Evolutionary conservation across 345 rosid genomes (phyloP).

Genomic region (Stellera chamaejasme): DNA sequence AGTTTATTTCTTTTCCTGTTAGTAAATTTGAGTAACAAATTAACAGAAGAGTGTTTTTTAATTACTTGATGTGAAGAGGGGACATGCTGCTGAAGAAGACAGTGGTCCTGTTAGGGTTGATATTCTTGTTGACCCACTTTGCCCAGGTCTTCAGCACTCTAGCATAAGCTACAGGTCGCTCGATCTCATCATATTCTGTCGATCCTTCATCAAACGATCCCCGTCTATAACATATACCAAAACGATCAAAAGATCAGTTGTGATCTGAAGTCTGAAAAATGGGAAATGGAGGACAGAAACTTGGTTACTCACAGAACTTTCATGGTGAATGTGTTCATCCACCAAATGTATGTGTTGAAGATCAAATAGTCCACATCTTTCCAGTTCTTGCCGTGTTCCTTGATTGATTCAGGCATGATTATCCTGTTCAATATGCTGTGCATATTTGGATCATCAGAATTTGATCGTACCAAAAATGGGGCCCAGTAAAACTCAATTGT

Average conservation of each 20-base stretch:
- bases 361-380: slow-evolving; percentile 40
- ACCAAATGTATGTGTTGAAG: slow-evolving; percentile 65
- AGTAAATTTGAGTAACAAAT: background rate
- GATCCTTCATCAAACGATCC: slow-evolving; percentile 50
- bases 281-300: background rate
- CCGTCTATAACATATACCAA: slow-evolving; percentile 22
- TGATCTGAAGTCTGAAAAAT: background rate
- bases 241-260: background rate
- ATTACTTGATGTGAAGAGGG: slow-evolving; percentile 62
- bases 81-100: slow-evolving; percentile 85
- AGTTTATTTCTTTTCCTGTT: too few relatives aligned
- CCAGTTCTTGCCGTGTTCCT: slow-evolving; percentile 51
- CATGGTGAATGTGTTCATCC: slow-evolving; percentile 33
- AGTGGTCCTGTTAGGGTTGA: slow-evolving; percentile 43
- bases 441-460: slow-evolving; percentile 41
- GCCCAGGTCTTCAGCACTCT: slow-evolving; percentile 58
- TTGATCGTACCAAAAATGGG: slow-evolving; percentile 59
- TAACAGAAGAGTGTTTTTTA: background rate
- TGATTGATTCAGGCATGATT: slow-evolving; percentile 43
- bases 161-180: slow-evolving; percentile 31
- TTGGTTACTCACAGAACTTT: slow-evolving; percentile 42
- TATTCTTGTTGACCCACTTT: slow-evolving; percentile 59
- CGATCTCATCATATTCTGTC: slow-evolving; percentile 46
- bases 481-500: slow-evolving; percentile 61
- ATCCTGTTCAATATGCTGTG: slow-evolving; percentile 36